Evolutionary conservation across 148 eudicot species (phyloP).

Genomic region (Arbutus unedo): DNA sequence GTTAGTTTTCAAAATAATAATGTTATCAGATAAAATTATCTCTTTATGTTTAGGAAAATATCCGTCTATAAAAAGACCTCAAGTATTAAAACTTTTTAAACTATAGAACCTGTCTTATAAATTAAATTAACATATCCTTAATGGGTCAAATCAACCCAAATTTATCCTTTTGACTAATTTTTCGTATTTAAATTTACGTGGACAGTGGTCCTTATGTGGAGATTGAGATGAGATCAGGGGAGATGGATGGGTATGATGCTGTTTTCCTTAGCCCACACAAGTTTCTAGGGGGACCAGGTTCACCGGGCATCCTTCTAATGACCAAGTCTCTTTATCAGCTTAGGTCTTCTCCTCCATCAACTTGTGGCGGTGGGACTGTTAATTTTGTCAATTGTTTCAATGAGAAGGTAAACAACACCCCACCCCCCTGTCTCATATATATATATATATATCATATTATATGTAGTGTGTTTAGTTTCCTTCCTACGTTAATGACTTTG

Average conservation of each 20-base stretch:
- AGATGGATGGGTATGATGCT: conserved; percentile 46
- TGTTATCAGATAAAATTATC: no score
- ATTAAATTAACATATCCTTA: no score
- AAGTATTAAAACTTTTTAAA: no score
- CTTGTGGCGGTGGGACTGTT: conserved; percentile 53
- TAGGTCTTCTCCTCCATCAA: conserved; percentile 43
- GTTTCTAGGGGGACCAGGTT: conserved; percentile 46
- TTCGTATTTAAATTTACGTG: neutral
- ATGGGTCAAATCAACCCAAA: no score
- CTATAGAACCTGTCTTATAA: no score
- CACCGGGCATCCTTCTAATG: conserved; percentile 46
- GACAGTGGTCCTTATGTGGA: conserved; percentile 44
- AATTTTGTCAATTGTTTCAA: conserved; percentile 36
- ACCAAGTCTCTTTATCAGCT: conserved; percentile 34
- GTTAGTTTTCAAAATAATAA: no score
- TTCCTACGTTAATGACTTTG: neutral
- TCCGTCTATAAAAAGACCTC: no score
- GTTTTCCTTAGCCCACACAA: conserved; percentile 46
- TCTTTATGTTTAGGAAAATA: no score
- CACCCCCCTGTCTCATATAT: neutral
- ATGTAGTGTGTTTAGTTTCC: no score
- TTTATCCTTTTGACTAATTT: no score
- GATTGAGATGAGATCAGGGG: conserved; percentile 47
- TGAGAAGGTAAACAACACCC: conserved; percentile 25
- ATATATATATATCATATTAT: no score